Base-by-base conservation (phyloP, 2,329 filamentous ascomycete genomes). In the Phyllosticta paracitricarpa region DNA sequence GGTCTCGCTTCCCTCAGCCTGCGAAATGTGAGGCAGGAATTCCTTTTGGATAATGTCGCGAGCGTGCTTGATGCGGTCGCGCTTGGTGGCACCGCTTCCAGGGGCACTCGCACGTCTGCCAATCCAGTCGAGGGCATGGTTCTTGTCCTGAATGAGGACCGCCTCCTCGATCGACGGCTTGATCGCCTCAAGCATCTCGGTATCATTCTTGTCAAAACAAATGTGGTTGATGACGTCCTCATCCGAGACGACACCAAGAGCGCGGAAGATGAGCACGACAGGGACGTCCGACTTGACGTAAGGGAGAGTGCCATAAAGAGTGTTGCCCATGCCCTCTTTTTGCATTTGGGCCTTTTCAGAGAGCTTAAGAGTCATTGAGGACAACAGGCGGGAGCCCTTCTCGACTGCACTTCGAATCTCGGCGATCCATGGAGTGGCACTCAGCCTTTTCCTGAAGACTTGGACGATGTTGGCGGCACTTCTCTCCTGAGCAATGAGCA, bases 401-500 rank as follows among this genome's bases (percentile, higher is more conserved):
- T 99, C 94, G 8, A 97, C 84, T 1, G 95, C 93, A 75, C 92
- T 97, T 76, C 94, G 85, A 68, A 99, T 97, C 76, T 99, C 94
- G 12, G 94, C 95, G 25, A 93, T 89, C 74, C 94, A 96, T 1
- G 91, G 92, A 65, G 91, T 96, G 9, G 91, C 89, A 66, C 90
- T 93, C n/a, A 91, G 91, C 67, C 93, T 91, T 79, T 99, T 99
- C 78, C 96, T 93, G 84, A 99, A 99, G 28, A 99, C 93, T 76
- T 99, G 94, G 4, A 99, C 94, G 63, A 97, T 99, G 72, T 99
- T 99, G 71, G 93, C 94, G 51, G 94, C 94, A 72, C 92, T 97
- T 64, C 94, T 89, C 76, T 99, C 94, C 74, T 99, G 94, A 1
- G 94, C 94, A 69, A 99, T 99, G 67, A 99, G 79, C 24, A 99